Base-by-base conservation (phyloP, 306 rosid genomes). In the Boehmeria nivea region DNA sequence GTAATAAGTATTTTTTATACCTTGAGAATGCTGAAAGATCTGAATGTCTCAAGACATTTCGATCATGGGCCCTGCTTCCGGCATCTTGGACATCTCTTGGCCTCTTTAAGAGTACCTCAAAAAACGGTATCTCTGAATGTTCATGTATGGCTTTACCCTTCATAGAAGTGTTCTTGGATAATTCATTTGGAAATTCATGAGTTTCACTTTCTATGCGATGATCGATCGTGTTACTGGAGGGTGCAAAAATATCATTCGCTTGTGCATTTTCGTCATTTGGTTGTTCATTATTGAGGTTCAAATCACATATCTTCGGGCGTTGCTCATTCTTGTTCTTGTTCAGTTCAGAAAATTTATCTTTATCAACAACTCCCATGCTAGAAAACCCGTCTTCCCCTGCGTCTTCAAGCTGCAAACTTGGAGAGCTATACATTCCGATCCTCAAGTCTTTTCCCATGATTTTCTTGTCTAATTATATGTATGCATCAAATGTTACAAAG, bases 11-110 rank as follows among this genome's bases (percentile, higher is more conserved):
- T n/a, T n/a, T 43, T 66, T 9, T 73, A 56, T 76, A 81, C 94
- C 75, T 85, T 24, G 86, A 78, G 66, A 76, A 78, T 61, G 88
- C 82, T 20, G 94, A 76, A 54, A 71, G 74, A 59, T 69, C 70
- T 38, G 81, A 79, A 59, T 72, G 80, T 62, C 78, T 76, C 59
- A 79, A 66, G 52, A 72, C 63, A 74, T 69, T 85, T 65, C 48
- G 65, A 61, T 78, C 87, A 55, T 64, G 68, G n/a, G n/a, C n/a
- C n/a, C n/a, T n/a, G n/a, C n/a, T n/a, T 36, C 52, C 70, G 24
- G 71, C 57, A 72, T 81, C 76, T 49, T 1, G 52, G 40, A 51
- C 60, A 28, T 70, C 88, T 71, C 72, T 65, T 42, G 69, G 72
- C 59, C 78, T 71, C 72, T 72, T 74, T 69, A 81, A 62, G 51